Evolutionary conservation across 2,329 filamentous ascomycete genomes (phyloP).

Genomic region (Cladosporium colombiae): DNA sequence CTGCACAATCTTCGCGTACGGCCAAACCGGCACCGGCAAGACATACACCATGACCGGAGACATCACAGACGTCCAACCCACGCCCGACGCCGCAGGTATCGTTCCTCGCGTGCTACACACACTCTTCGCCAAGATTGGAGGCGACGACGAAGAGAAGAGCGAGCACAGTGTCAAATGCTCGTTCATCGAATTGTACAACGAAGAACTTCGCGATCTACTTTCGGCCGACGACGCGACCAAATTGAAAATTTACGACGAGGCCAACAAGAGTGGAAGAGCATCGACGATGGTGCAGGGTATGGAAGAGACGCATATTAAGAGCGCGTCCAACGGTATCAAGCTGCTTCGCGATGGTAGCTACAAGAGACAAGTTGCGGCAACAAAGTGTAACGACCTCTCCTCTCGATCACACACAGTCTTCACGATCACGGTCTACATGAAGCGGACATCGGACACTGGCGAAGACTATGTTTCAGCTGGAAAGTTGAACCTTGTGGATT

Average conservation of each 20-base stretch:
- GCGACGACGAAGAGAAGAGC: conserved; percentile 60
- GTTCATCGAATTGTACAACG: conserved; percentile 98
- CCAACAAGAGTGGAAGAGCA: conserved; percentile 78
- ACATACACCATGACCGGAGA: conserved; percentile 99
- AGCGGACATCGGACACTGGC: conserved; percentile 75
- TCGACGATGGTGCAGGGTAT: conserved; percentile 93
- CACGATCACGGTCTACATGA: conserved; percentile 89
- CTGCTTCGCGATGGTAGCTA: conserved; percentile 85
- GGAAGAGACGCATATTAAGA: conserved; percentile 93
- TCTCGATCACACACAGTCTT: conserved; percentile 97
- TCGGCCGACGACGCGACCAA: conserved; percentile 79
- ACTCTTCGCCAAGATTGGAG: conserved; percentile 81
- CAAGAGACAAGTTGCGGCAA: conserved; percentile 96
- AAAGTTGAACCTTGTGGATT: conserved; percentile 93
- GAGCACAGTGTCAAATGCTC: conserved; percentile 96
- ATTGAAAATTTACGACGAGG: conserved; percentile 94
- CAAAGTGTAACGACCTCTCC: conserved; percentile 98
- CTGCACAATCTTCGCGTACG: conserved; percentile 98
- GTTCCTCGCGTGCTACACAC: conserved; percentile 88
- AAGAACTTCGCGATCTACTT: conserved; percentile 88
- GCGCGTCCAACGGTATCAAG: conserved; percentile 80
- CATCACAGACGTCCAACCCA: conserved; percentile 85
- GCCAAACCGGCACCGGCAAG: conserved; percentile 96
- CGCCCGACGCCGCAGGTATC: conserved; percentile 91
- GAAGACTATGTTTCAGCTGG: conserved; percentile 89